These are phyloP conservation scores for Heterotrichella gracilis DNA, from an alignment of 352 stramenopile species.

Conservation along the genomic window DNA sequence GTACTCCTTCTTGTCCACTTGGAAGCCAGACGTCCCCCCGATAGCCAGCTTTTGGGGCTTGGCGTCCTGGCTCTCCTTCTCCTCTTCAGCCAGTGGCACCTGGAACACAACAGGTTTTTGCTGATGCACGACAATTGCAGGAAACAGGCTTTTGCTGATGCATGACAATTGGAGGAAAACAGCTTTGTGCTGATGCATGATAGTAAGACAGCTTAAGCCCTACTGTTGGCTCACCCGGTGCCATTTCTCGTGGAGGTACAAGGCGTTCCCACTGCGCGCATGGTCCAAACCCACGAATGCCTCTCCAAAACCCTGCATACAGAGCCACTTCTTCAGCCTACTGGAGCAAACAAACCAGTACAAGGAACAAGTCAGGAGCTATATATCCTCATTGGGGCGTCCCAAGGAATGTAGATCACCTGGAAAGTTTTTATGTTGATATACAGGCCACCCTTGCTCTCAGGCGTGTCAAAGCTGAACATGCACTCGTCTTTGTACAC, in stretches of 20 bases:
- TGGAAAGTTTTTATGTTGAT: slow-evolving; percentile 66
- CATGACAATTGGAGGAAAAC: no score
- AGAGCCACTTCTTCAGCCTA: no score
- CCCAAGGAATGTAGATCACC: no score
- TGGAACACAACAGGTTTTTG: no score
- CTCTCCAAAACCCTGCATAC: no score
- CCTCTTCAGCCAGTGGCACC: slow-evolving; percentile 11
- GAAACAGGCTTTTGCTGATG: no score
- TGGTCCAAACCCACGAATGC: slow-evolving; percentile 30
- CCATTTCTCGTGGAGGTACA: slow-evolving; percentile 40
- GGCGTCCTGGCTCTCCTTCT: slow-evolving; percentile 11
- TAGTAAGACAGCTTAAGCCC: no score
- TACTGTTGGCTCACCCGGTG: slow-evolving; percentile 15
- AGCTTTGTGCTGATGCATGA: no score
- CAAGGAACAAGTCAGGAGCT: no score
- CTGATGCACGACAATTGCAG: no score
- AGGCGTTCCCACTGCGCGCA: slow-evolving; percentile 19
- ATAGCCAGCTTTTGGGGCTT: slow-evolving; percentile 64
- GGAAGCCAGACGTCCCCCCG: slow-evolving; percentile 67
- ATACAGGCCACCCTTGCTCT: slow-evolving; percentile 32
- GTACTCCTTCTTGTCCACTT: slow-evolving; percentile 53
- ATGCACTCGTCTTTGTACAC: slow-evolving; percentile 86
- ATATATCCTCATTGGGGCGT: no score
- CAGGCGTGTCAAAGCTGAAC: slow-evolving; percentile 70
- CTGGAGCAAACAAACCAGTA: no score